Evolutionary conservation across 2,329 filamentous ascomycete genomes (phyloP).

Genomic region (Aspergillus latus): DNA sequence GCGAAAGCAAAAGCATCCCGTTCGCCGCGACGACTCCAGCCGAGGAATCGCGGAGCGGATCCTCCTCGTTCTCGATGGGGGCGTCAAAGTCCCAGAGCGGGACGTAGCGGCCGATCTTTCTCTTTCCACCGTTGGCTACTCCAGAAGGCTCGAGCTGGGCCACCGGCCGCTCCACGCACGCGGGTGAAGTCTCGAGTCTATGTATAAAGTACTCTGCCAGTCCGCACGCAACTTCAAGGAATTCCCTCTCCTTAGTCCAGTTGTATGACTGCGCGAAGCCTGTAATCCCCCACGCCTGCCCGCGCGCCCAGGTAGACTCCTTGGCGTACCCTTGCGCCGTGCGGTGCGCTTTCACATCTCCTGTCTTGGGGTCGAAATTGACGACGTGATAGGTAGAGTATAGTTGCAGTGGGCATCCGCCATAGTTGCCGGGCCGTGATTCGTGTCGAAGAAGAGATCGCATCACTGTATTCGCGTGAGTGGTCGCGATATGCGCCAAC

Average conservation of each 20-base stretch:
- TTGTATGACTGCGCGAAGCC: constrained; percentile 43
- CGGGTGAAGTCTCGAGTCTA: constrained; percentile 12
- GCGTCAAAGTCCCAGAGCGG: constrained; percentile 29
- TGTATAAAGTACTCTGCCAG: constrained; percentile 23
- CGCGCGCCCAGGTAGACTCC: constrained; percentile 27
- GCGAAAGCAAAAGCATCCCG: constrained; percentile 34
- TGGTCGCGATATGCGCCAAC: constrained; percentile 31
- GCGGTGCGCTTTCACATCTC: constrained; percentile 18
- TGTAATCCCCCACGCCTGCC: constrained; percentile 29
- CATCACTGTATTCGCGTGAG: constrained; percentile 19
- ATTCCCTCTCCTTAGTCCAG: constrained; percentile 31
- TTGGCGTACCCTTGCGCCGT: constrained; percentile 27
- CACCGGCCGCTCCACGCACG: background rate
- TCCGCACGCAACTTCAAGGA: constrained; percentile 23
- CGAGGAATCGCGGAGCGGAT: constrained; percentile 40
- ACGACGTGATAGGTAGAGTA: constrained; percentile 24
- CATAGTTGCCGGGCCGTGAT: constrained; percentile 13
- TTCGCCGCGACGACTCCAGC: constrained; percentile 47
- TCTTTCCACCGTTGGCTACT: background rate
- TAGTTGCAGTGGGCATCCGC: constrained; percentile 17
- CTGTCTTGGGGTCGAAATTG: constrained; percentile 19
- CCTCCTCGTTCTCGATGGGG: constrained; percentile 13
- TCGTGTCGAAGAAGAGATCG: constrained; percentile 14
- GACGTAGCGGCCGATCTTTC: constrained; percentile 15
- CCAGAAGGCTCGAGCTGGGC: background rate